Conservation (phyloP, 495 filamentous ascomycete genomes). For the Neurospora africana region DNA sequence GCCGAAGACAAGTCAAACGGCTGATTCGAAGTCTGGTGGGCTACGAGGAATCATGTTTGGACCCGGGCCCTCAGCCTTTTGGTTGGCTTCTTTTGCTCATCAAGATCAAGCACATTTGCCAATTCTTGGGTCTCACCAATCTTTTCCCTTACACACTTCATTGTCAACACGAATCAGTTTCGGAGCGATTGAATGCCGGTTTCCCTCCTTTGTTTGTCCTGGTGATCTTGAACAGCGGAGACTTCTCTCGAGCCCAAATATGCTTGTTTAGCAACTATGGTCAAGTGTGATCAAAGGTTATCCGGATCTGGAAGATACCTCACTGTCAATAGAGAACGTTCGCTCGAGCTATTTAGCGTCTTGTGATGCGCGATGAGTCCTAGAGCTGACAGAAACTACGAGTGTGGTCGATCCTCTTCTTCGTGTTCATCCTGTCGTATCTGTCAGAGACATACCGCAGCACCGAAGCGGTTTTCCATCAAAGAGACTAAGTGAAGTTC, state of each 20-base stretch:
- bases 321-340: too few species aligned
- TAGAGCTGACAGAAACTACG: neutral
- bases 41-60: neutral
- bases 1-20: neutral
- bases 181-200: too few species aligned
- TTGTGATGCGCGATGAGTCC: neutral
- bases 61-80: neutral
- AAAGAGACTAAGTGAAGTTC: too few species aligned
- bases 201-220: neutral
- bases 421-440: neutral
- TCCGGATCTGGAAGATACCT: too few species aligned
- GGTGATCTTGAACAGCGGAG: neutral
- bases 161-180: too few species aligned
- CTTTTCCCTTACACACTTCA: too few species aligned
- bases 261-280: neutral
- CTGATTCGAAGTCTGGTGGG: neutral
- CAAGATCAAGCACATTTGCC: too few species aligned
- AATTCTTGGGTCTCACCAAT: too few species aligned
- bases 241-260: neutral
- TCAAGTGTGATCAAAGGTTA: neutral
- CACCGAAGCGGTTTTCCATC: neutral
- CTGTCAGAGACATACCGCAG: neutral
- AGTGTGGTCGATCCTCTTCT: neutral
- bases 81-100: neutral
- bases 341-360: neutral